Conservation (phyloP, 2,329 filamentous ascomycete genomes). For the Arthrobotrys musiformis region DNA sequence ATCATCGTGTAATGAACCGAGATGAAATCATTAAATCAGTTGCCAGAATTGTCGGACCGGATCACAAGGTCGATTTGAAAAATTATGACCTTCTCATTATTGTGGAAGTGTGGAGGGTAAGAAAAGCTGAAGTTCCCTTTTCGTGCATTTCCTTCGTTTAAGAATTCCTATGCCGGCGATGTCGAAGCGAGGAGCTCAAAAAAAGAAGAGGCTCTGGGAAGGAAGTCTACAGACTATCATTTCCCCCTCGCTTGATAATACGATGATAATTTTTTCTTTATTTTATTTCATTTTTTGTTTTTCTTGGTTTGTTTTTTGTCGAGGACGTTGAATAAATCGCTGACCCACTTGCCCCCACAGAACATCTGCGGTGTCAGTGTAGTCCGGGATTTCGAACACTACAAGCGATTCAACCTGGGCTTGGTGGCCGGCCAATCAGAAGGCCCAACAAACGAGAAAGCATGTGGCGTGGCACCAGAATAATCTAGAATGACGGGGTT, state of each 20-base stretch:
- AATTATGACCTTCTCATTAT: constrained; percentile 81
- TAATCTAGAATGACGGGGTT: constrained; percentile 54
- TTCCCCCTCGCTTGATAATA: constrained; percentile 48
- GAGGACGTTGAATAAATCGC: constrained; percentile 23
- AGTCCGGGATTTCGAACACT: constrained; percentile 77
- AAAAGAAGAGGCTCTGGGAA: constrained; percentile 20
- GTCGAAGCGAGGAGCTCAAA: constrained; percentile 16
- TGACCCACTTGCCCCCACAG: constrained; percentile 64
- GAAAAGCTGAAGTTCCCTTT: constrained; percentile 58
- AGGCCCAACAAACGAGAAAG: constrained; percentile 59
- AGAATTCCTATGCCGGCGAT: constrained; percentile 32
- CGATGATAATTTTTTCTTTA: constrained; percentile 12
- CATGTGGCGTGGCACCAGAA: constrained; percentile 54
- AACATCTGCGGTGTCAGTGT: constrained; percentile 82
- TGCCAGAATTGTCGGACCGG: constrained; percentile 72
- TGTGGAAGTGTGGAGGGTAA: constrained; percentile 82
- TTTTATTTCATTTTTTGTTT: not conserved
- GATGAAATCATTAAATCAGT: constrained; percentile 77
- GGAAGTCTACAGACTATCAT: not conserved
- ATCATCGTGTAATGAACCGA: constrained; percentile 68
- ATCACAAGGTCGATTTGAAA: constrained; percentile 80
- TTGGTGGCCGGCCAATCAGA: constrained; percentile 64
- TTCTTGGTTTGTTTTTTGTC: constrained; percentile 26
- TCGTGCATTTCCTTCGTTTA: constrained; percentile 52
- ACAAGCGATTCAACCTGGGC: constrained; percentile 80